Conservation (phyloP, 1,139 yeast genomes). For the Sugiyamaella novakii region DNA sequence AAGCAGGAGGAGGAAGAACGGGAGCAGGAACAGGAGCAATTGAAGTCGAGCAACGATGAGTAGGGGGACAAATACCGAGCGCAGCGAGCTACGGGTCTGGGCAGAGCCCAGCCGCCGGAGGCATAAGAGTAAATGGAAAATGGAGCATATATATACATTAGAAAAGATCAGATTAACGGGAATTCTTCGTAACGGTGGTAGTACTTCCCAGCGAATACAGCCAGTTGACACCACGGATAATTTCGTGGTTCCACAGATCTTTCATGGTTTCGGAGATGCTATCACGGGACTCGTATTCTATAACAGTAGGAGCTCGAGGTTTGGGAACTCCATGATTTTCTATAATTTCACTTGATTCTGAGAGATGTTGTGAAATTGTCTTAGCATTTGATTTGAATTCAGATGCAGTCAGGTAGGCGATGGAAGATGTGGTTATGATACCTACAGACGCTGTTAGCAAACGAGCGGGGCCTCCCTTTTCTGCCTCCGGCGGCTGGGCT, state of each 20-base stretch:
- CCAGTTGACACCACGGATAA: conserved; percentile 68
- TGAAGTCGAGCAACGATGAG: too few relatives aligned
- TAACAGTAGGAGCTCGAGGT: conserved; percentile 29
- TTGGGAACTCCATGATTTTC: conserved; percentile 45
- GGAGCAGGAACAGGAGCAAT: not conserved
- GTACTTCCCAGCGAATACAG: conserved; percentile 44
- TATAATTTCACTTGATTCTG: conserved; percentile 52
- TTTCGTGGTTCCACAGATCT: conserved; percentile 83
- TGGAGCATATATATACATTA: conserved; percentile 5
- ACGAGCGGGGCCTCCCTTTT: too few relatives aligned
- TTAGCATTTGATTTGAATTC: conserved; percentile 56
- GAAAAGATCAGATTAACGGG: not conserved
- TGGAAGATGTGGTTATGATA: conserved; percentile 62
- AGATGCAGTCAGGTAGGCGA: conserved; percentile 65
- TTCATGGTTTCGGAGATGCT: conserved; percentile 62
- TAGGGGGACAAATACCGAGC: not conserved
- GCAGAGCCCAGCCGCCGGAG: not conserved
- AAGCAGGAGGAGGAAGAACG: conserved; percentile 28
- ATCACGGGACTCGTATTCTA: conserved; percentile 50
- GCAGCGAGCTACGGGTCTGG: too few relatives aligned
- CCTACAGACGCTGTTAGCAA: conserved; percentile 46
- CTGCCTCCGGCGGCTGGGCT: not conserved
- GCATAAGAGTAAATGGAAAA: not conserved
- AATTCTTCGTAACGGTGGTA: not conserved
- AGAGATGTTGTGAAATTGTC: conserved; percentile 53